Percentiles rank a stretch among this genome's conserved stretches.
Conservation (phyloP, 495 filamentous ascomycete genomes). For the Trichoderma parareesei region DNA sequence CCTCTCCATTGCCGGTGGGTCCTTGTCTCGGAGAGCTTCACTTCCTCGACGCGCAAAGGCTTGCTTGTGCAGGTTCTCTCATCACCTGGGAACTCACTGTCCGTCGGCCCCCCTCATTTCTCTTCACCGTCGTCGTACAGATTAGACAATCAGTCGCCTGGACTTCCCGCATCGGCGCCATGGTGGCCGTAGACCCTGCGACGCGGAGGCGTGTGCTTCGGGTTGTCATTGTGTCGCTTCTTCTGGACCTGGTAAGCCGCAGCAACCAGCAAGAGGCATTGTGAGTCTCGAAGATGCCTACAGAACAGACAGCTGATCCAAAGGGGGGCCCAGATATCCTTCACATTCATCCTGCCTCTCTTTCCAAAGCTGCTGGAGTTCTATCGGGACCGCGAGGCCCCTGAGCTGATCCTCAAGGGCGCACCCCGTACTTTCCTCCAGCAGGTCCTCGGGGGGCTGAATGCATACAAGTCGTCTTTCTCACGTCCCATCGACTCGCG, state of each 20-base stretch:
- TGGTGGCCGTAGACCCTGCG: slow-evolving; percentile 38
- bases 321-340: slow-evolving; percentile 31
- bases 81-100: not conserved
- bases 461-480: slow-evolving; percentile 92
- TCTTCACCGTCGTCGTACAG: slow-evolving; percentile 6
- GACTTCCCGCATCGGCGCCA: slow-evolving; percentile 17
- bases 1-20: not conserved
- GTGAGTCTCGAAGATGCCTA: not conserved
- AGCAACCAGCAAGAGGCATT: slow-evolving; percentile 18
- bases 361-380: slow-evolving; percentile 92
- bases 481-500: slow-evolving; percentile 86
- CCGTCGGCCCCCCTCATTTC: not conserved
- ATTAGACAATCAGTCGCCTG: not conserved
- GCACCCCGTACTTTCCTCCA: slow-evolving; percentile 56
- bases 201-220: slow-evolving; percentile 74
- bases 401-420: slow-evolving; percentile 42
- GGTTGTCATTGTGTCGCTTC: slow-evolving; percentile 53
- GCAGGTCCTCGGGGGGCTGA: slow-evolving; percentile 71
- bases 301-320: slow-evolving; percentile 17
- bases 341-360: slow-evolving; percentile 94
- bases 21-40: not conserved
- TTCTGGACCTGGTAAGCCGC: slow-evolving; percentile 43
- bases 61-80: not conserved
- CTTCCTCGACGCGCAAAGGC: not conserved
- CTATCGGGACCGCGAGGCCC: slow-evolving; percentile 67